These are phyloP conservation scores for Ophiobolus disseminans DNA, from an alignment of 2,329 filamentous ascomycete genomes.

Conservation along the genomic window DNA sequence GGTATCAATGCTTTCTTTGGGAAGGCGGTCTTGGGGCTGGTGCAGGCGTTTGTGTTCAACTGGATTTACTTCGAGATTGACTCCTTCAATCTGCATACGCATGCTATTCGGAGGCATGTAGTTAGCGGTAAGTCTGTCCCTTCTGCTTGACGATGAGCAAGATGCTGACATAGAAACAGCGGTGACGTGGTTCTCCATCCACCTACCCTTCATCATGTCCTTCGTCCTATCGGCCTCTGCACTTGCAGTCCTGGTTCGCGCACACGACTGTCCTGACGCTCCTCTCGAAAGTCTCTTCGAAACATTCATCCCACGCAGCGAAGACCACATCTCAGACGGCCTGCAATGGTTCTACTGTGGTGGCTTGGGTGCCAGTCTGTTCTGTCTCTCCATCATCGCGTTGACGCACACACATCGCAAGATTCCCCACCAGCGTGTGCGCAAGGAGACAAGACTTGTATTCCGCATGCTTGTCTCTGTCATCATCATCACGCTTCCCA, in stretches of 20 bases:
- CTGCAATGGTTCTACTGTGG: conserved; percentile 70
- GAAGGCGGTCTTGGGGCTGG: conserved; percentile 65
- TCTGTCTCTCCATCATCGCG: conserved; percentile 63
- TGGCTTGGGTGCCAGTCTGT: conserved; percentile 64
- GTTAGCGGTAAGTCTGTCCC: conserved; percentile 47
- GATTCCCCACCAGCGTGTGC: conserved; percentile 57
- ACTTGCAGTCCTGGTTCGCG: conserved; percentile 65
- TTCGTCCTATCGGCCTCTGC: conserved; percentile 67
- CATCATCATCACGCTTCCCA: conserved; percentile 63
- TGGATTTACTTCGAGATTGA: conserved; percentile 72
- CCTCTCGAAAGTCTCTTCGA: conserved; percentile 59
- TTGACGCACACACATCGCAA: conserved; percentile 64
- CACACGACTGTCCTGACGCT: conserved; percentile 61
- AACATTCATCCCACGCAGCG: conserved; percentile 58
- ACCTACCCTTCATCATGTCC: conserved; percentile 69
- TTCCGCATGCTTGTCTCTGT: conserved; percentile 60
- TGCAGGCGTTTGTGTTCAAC: conserved; percentile 66
- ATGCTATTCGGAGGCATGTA: conserved; percentile 66
- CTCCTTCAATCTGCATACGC: conserved; percentile 61
- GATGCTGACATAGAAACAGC: conserved; percentile 44
- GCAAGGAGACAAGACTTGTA: conserved; percentile 59
- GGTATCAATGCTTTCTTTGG: conserved; percentile 67
- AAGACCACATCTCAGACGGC: conserved; percentile 59
- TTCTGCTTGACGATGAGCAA: background rate
- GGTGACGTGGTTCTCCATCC: conserved; percentile 62